A percentile compares a stretch with the other conserved stretches of the same genome.
Conservation (phyloP, 2,329 filamentous ascomycete genomes). For the Pseudogymnoascus sp. region DNA sequence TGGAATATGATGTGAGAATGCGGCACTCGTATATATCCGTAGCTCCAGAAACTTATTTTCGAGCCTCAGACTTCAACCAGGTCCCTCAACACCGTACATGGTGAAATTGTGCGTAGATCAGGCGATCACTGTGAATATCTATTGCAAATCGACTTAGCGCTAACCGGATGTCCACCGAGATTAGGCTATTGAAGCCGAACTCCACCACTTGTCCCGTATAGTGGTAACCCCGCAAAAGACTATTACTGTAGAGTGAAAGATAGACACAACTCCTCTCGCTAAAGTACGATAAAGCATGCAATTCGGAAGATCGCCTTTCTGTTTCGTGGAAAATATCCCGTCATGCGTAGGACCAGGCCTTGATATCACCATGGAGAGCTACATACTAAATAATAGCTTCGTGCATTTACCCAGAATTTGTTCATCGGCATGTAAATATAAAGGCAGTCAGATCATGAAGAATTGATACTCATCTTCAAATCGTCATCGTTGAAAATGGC, state of each 20-base stretch:
- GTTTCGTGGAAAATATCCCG: constrained; percentile 1
- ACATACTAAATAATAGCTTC: background rate
- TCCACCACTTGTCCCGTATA: background rate
- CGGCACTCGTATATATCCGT: background rate
- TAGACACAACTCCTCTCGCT: background rate
- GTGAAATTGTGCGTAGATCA: background rate
- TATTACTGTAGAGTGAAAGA: background rate
- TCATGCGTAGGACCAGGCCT: background rate
- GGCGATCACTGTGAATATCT: background rate
- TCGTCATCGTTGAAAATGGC: background rate
- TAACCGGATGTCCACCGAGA: background rate
- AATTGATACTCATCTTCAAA: background rate
- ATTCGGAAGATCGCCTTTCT: background rate
- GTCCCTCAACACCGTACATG: background rate
- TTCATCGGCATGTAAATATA: background rate
- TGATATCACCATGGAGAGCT: background rate
- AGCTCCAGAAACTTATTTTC: background rate
- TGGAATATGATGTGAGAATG: constrained; percentile 9
- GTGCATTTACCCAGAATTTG: background rate
- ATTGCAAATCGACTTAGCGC: background rate
- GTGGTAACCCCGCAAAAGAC: background rate
- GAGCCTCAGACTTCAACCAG: background rate
- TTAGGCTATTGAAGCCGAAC: background rate
- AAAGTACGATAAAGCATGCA: background rate
- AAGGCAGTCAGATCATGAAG: background rate